phyloP scores from a whole-genome alignment of 345 rosid species.

The Barbarea vulgaris region DNA sequence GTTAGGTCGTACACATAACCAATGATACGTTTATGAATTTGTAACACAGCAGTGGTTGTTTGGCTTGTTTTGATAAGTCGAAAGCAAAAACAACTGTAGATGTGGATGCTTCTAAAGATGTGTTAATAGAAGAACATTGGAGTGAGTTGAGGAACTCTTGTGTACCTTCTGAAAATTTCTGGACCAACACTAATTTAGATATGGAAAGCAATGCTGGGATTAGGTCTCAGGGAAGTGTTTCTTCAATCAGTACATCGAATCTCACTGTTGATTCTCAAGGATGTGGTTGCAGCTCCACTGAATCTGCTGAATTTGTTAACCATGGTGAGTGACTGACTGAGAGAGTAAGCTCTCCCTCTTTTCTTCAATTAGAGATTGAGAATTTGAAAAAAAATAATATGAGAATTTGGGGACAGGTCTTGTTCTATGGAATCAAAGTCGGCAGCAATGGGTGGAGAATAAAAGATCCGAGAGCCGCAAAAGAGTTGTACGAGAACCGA shows the following conservation, averaged over 20 bases:
- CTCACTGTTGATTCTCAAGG: slow-evolving; percentile 43
- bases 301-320: slow-evolving; percentile 60
- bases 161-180: slow-evolving; percentile 52
- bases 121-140: slow-evolving; percentile 26
- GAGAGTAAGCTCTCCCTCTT: not conserved
- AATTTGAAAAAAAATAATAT: not conserved
- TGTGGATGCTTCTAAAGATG: slow-evolving; percentile 32
- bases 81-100: slow-evolving; percentile 27
- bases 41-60: slow-evolving; percentile 84
- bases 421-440: slow-evolving; percentile 72
- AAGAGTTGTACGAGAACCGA: slow-evolving; percentile 49
- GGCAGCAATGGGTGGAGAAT: slow-evolving; percentile 68
- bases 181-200: slow-evolving; percentile 60
- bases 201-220: slow-evolving; percentile 58
- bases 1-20: not conserved
- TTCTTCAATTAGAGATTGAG: not conserved
- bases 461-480: slow-evolving; percentile 42
- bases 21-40: slow-evolving; percentile 35
- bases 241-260: slow-evolving; percentile 55
- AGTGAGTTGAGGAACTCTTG: slow-evolving; percentile 40
- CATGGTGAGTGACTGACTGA: slow-evolving; percentile 62
- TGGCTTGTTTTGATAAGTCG: slow-evolving; percentile 65
- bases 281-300: slow-evolving; percentile 42
- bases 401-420: slow-evolving; percentile 46
- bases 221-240: slow-evolving; percentile 56